Evolutionary conservation across 2,329 filamentous ascomycete species (phyloP), one percentile per base, ranked within the genome.

Genomic region (Aspergillus luchuensis): DNA sequence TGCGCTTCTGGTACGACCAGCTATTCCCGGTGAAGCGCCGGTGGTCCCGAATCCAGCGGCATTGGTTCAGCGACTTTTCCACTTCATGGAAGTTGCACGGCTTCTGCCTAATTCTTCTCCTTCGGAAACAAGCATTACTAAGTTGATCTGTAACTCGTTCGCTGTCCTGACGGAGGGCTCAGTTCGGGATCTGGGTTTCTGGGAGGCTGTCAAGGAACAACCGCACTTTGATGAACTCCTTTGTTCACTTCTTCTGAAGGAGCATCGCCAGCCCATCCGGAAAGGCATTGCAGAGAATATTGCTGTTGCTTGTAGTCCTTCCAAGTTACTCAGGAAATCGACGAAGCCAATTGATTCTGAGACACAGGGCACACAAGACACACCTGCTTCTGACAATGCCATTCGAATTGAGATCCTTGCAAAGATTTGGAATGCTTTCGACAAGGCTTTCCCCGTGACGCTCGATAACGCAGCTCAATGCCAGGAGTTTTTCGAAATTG

Each of bases 81-180:
- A 72, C 11, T 63, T 79, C 17, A 72, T 79, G 23, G 69, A 73
- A 7, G 63, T 69, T 33, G 68, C 68, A 13, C 69, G 68, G 15
- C 58, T 61, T 21, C 13, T 69, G 19, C 55, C 66, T 4, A 11
- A 59, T 2, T 51, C 56, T 13, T 50, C 63, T 2, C 43, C 69
- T 2, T 59, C 63, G 2, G 69, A 69, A 38, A 8, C 56, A 13
- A 63, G 66, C 17, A 59, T 72, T 43, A 70, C 74, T 23, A 75
- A 70, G 45, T 65, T 84, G 47, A 76, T 79, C 10, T 79, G 77
- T 53, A 72, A 74, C 55, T 76, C 76, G 17, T 80, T 84, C 62
- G 80, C 81, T 21, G 74, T 79, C 11, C 69, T 85, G 4, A 71
- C 83, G 10, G 81, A 84, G 67, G 78, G 76, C 2, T 82, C 81